These are phyloP conservation scores for Setaria italica DNA, from an alignment of 202 grass and related monocot species.

Conservation along the genomic window DNA sequence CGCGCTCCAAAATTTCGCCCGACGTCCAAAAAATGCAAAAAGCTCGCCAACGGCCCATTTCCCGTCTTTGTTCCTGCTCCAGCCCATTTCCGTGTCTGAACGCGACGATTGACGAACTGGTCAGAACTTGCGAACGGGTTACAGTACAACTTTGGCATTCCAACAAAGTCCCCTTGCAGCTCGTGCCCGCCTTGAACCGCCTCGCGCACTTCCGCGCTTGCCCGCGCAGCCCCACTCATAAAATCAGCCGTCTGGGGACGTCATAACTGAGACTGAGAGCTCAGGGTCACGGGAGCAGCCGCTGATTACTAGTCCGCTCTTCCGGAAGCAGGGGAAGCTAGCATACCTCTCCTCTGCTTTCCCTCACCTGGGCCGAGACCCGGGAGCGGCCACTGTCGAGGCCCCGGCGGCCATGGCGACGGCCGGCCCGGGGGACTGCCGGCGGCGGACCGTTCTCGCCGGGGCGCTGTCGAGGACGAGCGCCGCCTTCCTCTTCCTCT, in stretches of 20 bases:
- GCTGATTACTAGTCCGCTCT: background rate
- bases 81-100: too few species aligned
- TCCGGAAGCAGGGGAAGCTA: background rate
- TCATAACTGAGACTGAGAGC: constrained; percentile 3
- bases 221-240: background rate
- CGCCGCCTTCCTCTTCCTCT: constrained; percentile 54
- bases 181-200: background rate
- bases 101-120: too few species aligned
- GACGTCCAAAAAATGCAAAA: too few species aligned
- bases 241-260: constrained; percentile 4
- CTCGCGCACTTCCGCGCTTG: background rate
- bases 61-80: too few species aligned
- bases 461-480: constrained; percentile 36
- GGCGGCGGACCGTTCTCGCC: background rate
- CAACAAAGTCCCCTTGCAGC: too few species aligned
- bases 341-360: background rate
- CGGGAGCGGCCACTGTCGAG: background rate
- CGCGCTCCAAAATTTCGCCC: too few species aligned
- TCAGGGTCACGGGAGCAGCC: background rate
- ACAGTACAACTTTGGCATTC: too few species aligned
- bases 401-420: constrained; percentile 9
- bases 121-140: too few species aligned
- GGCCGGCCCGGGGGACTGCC: background rate
- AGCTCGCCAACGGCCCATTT: too few species aligned
- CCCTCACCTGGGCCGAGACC: background rate